Evolutionary conservation across 192 early-diverging fungal genomes (phyloP).

Genomic region (Entomortierella parvispora): DNA sequence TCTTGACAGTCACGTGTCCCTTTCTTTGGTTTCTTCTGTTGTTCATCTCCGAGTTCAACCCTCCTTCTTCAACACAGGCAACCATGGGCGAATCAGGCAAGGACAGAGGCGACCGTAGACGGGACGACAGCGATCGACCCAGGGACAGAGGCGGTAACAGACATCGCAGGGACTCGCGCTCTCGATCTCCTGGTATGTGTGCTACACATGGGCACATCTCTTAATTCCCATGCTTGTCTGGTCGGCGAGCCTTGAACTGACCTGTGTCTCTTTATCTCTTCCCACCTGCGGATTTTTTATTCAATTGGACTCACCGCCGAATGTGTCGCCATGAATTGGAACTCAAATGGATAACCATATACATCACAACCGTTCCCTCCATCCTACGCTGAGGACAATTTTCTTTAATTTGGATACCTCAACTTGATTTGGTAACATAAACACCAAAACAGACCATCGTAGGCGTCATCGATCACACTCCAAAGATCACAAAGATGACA

Average conservation of each 20-base stretch:
- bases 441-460: no score
- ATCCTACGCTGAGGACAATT: not conserved
- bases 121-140: not conserved
- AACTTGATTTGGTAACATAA: no score
- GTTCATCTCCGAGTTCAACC: no score
- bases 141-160: conserved; percentile 4
- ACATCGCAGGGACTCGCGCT: conserved; percentile 18
- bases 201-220: conserved; percentile 7
- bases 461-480: conserved; percentile 27
- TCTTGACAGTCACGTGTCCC: no score
- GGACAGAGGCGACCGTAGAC: not conserved
- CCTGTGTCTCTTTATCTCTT: not conserved
- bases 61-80: not conserved
- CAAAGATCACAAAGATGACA: conserved; percentile 11
- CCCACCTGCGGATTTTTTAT: conserved; percentile 4
- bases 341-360: not conserved
- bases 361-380: not conserved
- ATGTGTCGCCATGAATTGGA: not conserved
- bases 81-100: conserved; percentile 24
- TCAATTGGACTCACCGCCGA: conserved; percentile 12
- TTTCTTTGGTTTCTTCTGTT: no score
- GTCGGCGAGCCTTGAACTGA: not conserved
- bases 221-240: not conserved
- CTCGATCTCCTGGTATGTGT: conserved; percentile 45
- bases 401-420: no score